Conservation (phyloP, 2,329 filamentous ascomycete genomes). For the Talaromyces pinophilus region DNA sequence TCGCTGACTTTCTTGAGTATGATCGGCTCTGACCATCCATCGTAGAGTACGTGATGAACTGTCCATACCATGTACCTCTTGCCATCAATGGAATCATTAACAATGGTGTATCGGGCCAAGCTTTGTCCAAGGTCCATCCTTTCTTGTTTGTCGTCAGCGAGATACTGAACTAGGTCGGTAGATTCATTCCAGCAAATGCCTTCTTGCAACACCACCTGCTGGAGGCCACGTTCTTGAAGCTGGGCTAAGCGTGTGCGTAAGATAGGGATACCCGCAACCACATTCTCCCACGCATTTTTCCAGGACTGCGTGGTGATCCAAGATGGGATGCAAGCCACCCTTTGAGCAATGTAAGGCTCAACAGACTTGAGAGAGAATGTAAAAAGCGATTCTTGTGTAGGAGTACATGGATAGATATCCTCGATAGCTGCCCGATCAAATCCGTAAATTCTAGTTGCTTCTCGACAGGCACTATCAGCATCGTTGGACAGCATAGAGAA, state of each 20-base stretch:
- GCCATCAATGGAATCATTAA: constrained; percentile 27
- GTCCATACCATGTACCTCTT: constrained; percentile 51
- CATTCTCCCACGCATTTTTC: constrained; percentile 48
- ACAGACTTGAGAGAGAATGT: constrained; percentile 48
- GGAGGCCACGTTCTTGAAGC: constrained; percentile 36
- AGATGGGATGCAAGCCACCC: constrained; percentile 40
- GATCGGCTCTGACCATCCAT: constrained; percentile 50
- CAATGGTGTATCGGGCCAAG: constrained; percentile 40
- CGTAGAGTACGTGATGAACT: constrained; percentile 55
- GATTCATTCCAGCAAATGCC: constrained; percentile 35
- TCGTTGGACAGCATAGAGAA: constrained; percentile 7
- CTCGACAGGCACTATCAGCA: constrained; percentile 32
- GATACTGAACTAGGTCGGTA: constrained; percentile 32
- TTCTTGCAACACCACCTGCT: constrained; percentile 43
- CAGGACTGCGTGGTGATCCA: constrained; percentile 41
- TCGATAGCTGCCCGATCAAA: constrained; percentile 32
- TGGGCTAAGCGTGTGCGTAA: constrained; percentile 50
- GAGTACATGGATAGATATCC: constrained; percentile 46
- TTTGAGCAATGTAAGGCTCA: constrained; percentile 50
- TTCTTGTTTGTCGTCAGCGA: constrained; percentile 31
- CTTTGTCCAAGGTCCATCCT: constrained; percentile 40
- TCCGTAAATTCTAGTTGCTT: constrained; percentile 42
- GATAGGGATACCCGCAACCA: constrained; percentile 45
- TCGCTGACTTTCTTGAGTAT: constrained; percentile 39
- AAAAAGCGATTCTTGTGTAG: constrained; percentile 47